These are phyloP conservation scores for Mortierella sp. DNA, from an alignment of 371 early-diverging fungal species.

Conservation along the genomic window DNA sequence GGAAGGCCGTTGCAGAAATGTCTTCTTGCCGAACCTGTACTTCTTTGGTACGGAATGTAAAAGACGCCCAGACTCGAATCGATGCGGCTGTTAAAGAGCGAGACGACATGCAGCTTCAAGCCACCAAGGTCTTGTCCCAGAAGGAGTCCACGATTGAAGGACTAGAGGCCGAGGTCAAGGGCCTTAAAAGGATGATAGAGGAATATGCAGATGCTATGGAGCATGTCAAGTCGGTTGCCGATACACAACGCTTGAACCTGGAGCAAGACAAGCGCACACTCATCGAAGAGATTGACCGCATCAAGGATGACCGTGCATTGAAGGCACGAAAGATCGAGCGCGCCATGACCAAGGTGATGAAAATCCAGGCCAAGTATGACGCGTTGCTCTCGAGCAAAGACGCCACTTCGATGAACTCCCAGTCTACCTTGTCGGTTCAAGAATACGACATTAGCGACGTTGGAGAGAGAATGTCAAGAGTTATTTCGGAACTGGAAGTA, in stretches of 20 bases:
- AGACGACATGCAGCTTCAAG: slow-evolving; percentile 7
- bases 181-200: slow-evolving; percentile 5
- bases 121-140: slow-evolving; percentile 1
- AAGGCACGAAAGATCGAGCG: neutral
- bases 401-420: neutral
- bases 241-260: neutral
- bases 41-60: too few relatives aligned
- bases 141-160: slow-evolving; percentile 1
- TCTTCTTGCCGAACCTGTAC: neutral
- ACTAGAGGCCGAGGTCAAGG: slow-evolving; percentile 20
- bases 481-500: slow-evolving; percentile 10
- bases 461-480: too few relatives aligned
- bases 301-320: neutral
- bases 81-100: too few relatives aligned
- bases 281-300: slow-evolving; percentile 15
- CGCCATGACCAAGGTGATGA: neutral
- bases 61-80: too few relatives aligned
- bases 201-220: slow-evolving; percentile 3
- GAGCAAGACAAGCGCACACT: slow-evolving; percentile 13
- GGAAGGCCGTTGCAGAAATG: slow-evolving; percentile 10
- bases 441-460: slow-evolving; percentile 1
- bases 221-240: slow-evolving; percentile 12
- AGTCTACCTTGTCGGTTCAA: slow-evolving; percentile 1
- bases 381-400: neutral
- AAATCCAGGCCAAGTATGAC: neutral